These are phyloP conservation scores for Helianthus annuus DNA, from an alignment of 129 eudicot genomes.

Conservation along the genomic window DNA sequence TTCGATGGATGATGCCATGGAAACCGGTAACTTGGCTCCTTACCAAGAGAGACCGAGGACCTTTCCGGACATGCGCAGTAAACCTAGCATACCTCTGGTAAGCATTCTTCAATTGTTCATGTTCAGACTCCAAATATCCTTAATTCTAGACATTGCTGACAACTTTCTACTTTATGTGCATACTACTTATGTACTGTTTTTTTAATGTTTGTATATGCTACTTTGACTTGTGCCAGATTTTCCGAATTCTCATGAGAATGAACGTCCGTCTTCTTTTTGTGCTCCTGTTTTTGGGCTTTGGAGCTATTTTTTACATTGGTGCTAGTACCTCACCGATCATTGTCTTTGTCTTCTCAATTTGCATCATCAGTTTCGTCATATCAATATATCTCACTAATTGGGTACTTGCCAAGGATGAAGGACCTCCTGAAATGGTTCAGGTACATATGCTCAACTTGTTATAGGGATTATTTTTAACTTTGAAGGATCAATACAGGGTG, in stretches of 20 bases:
- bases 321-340: constrained; percentile 85
- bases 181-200: background rate
- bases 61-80: constrained; percentile 85
- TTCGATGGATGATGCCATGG: constrained; percentile 87
- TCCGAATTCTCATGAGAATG: constrained; percentile 75
- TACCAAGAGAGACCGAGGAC: constrained; percentile 79
- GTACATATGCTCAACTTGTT: constrained; percentile 31
- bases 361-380: constrained; percentile 78
- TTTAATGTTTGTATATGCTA: constrained; percentile 1
- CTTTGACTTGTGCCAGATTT: constrained; percentile 51
- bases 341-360: constrained; percentile 82
- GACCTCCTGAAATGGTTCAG: constrained; percentile 96
- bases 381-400: constrained; percentile 82
- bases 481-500: constrained; percentile 11
- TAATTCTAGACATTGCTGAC: too few species aligned
- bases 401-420: constrained; percentile 96
- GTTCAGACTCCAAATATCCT: background rate
- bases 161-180: too few species aligned
- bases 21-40: constrained; percentile 75
- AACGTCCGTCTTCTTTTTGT: constrained; percentile 76
- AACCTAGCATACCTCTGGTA: constrained; percentile 81
- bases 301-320: constrained; percentile 83
- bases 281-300: constrained; percentile 65
- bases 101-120: constrained; percentile 7
- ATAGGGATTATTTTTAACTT: background rate